Base-by-base conservation (phyloP, 257 asterid genomes). In the Datura wrightii region DNA sequence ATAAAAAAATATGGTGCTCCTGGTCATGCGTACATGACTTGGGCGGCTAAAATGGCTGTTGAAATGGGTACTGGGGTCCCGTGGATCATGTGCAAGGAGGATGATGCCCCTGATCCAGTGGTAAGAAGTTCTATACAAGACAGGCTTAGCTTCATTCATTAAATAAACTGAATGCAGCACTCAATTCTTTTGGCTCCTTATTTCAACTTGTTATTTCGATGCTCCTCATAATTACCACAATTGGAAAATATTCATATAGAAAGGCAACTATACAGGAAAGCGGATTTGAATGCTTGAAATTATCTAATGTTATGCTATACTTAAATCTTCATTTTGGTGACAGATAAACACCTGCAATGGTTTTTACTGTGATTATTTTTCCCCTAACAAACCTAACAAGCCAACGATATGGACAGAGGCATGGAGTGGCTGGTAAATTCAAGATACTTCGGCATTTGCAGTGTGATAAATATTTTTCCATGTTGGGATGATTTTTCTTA, bases 11-110 rank as follows among this genome's bases (percentile, higher is more conserved):
- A 84, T 71, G 99, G 98, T 48, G 83, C 88, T 34, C 94, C 97
- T 34, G 99, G 98, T 16, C 90, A 79, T 79, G 89, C 93, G 37
- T 97, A 97, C 88, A 92, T 89, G 91, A 83, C 89, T 44, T 97
- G 99, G 99, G 99, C 99, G n/a, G 98, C 99, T 56, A 94, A 93
- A 81, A 95, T 97, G 98, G 98, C 98, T 18, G 92, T 90, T 37
- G 93, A 86, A 56, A 86, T 92, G 54, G 86, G 85, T 66, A 97
- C 98, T 0, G 98, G 98, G 10, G 99, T 97, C 79, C 99, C 99
- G 1, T 97, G 99, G 99, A 83, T 94, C 84, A 97, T 97, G 99
- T 97, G 99, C 71, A 95, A 95, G 86, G 96, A 97, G 84, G 95
- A 92, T 0, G 98, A 97, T 70, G 98, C 98, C 83, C 99, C 99